Base-by-base conservation (phyloP, 2,329 filamentous ascomycete genomes). In the Graphiopsis chlorocephala region DNA sequence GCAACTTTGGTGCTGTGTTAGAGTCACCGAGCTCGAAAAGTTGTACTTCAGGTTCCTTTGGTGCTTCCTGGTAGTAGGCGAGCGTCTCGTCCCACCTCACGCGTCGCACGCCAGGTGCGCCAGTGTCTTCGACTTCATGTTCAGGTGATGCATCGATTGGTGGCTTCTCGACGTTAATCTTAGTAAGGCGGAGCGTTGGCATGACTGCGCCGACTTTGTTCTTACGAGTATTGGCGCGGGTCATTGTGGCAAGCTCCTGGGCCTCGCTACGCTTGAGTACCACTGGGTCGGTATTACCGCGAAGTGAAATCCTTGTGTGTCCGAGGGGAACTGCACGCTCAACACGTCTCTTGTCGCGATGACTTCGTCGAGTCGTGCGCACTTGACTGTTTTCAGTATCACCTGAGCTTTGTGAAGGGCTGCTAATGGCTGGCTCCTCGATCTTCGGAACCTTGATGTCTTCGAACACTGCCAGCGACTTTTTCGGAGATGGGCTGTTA, bases 191-290 rank as follows among this genome's bases (percentile, higher is more conserved):
- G 10, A 79, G 68, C n/a, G 71, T 73, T 52, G 82, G 81, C 61
- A 78, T 71, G 26, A 83, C 70, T 17, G 78, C 76, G 26, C 78
- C 78, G 53, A 78, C 78, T 65, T 83, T 84, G 71, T 84, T 84
- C 71, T 80, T 81, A 47, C 79, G 76, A 10, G 82, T 84, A 68
- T 84, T 84, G 58, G 72, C 74, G 35, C 78, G 76, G 1, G 82
- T 84, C 17, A 78, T 62, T 12, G 78, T 70, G 12, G 80, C 76
- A 10, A 83, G 71, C 64, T 82, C 78, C 65, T 84, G 82, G 17
- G 81, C 80, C 64, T 84, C 81, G 6, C 78, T 78, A 67, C 78
- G 79, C 72, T 81, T 82, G 33, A 83, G 74, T 8, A 83, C 76
- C 10, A 68, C 68, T 4, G 77, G 78, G 64, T 80, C 78, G 11